These are phyloP conservation scores for Didymella glomerata DNA, from an alignment of 2,329 filamentous ascomycete species.

Conservation along the genomic window DNA sequence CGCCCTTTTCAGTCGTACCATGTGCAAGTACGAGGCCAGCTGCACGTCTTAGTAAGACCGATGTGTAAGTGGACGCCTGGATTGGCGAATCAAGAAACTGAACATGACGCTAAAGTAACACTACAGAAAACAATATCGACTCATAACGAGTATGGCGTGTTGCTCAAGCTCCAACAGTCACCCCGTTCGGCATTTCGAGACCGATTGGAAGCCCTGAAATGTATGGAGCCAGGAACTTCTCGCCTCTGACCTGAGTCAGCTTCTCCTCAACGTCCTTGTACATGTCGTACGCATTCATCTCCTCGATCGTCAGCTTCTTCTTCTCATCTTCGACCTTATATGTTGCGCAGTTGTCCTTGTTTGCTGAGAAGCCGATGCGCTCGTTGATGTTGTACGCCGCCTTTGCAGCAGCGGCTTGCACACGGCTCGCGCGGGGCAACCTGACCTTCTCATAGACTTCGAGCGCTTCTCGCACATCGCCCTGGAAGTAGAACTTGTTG, in stretches of 20 bases:
- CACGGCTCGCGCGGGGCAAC: slow-evolving; percentile 50
- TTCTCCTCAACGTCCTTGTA: slow-evolving; percentile 34
- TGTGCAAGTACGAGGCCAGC: background rate
- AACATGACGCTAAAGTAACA: slow-evolving; percentile 8
- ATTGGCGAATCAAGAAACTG: background rate
- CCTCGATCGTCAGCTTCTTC: slow-evolving; percentile 71
- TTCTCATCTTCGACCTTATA: slow-evolving; percentile 71
- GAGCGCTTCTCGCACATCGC: slow-evolving; percentile 45
- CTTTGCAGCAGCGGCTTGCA: slow-evolving; percentile 50
- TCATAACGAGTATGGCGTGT: background rate
- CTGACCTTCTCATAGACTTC: slow-evolving; percentile 49
- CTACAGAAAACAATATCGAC: background rate
- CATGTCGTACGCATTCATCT: slow-evolving; percentile 66
- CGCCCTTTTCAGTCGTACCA: background rate
- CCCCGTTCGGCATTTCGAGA: slow-evolving; percentile 22
- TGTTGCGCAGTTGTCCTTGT: slow-evolving; percentile 60
- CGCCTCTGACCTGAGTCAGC: slow-evolving; percentile 15
- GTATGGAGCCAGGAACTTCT: slow-evolving; percentile 18
- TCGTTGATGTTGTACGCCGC: slow-evolving; percentile 53
- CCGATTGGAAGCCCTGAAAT: slow-evolving; percentile 20
- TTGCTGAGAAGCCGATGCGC: slow-evolving; percentile 62
- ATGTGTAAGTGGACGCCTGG: background rate
- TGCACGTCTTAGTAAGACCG: slow-evolving; percentile 14
- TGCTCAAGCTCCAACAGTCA: slow-evolving; percentile 19
- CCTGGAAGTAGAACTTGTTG: slow-evolving; percentile 55